Evolutionary conservation across 2,329 filamentous ascomycete genomes (phyloP).

Genomic region (Penicillium sp.): DNA sequence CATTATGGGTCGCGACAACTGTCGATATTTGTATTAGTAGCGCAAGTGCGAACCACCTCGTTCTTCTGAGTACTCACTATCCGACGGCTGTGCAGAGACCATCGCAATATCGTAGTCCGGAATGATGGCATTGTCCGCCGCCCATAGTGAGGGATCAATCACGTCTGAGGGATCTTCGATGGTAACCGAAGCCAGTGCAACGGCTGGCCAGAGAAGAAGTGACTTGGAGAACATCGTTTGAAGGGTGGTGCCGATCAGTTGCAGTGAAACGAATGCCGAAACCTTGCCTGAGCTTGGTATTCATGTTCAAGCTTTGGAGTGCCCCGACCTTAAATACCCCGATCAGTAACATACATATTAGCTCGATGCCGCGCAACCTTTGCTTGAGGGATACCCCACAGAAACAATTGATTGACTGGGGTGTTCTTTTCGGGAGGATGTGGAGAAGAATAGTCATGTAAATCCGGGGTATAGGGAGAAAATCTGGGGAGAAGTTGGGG

Average conservation of each 20-base stretch:
- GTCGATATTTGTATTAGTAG: neutral
- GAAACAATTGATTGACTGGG: neutral
- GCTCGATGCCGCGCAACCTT: constrained; percentile 4
- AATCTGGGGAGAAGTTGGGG: neutral
- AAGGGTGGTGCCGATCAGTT: neutral
- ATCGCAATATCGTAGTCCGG: constrained; percentile 15
- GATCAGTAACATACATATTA: neutral
- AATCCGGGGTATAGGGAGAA: constrained; percentile 3
- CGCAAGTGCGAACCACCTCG: no score
- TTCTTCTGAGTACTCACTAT: constrained; percentile 10
- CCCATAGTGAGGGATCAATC: constrained; percentile 11
- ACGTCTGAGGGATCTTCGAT: constrained; percentile 19
- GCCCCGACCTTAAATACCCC: neutral
- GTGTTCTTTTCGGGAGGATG: constrained; percentile 7
- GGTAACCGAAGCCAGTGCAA: constrained; percentile 14
- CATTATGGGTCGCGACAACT: constrained; percentile 12
- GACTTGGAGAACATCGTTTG: constrained; percentile 3
- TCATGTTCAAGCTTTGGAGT: neutral
- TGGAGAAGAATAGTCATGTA: constrained; percentile 7
- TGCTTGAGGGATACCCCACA: neutral
- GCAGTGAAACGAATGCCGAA: neutral
- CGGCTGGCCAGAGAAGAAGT: constrained; percentile 10
- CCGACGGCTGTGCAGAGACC: constrained; percentile 9
- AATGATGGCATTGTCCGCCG: constrained; percentile 15
- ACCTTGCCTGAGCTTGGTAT: neutral